Conservation (phyloP, 2,329 filamentous ascomycete genomes). For the Fusarium dlaminii region DNA sequence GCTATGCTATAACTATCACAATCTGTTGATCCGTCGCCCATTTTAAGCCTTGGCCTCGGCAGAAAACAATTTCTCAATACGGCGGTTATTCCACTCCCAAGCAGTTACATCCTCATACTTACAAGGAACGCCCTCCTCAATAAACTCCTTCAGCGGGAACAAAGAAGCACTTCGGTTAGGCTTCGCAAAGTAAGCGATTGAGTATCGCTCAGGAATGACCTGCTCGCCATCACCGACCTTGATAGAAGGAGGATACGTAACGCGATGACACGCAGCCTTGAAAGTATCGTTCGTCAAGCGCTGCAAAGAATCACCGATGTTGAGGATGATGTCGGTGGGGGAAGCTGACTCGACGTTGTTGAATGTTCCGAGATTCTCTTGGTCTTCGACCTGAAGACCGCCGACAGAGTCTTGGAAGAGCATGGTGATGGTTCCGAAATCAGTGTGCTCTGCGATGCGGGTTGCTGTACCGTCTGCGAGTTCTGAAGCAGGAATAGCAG, state of each 20-base stretch:
- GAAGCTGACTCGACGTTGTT: slow-evolving; percentile 38
- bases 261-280: slow-evolving; percentile 48
- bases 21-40: not conserved
- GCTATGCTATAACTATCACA: slow-evolving; percentile 13
- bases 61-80: slow-evolving; percentile 40
- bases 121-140: slow-evolving; percentile 35
- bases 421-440: slow-evolving; percentile 48
- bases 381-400: slow-evolving; percentile 45
- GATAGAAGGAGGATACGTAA: slow-evolving; percentile 42
- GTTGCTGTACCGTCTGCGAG: slow-evolving; percentile 41
- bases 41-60: not conserved
- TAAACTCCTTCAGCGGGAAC: slow-evolving; percentile 45
- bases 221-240: slow-evolving; percentile 27
- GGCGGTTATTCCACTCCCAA: slow-evolving; percentile 45
- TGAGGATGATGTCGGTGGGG: slow-evolving; percentile 48
- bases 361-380: slow-evolving; percentile 37
- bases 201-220: slow-evolving; percentile 42
- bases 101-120: slow-evolving; percentile 47
- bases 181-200: slow-evolving; percentile 44
- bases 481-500: slow-evolving; percentile 44
- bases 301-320: slow-evolving; percentile 53
- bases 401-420: slow-evolving; percentile 45
- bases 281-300: slow-evolving; percentile 50
- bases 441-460: slow-evolving; percentile 46
- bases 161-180: slow-evolving; percentile 45